These are phyloP conservation scores for Coemansia sp. DNA, from an alignment of 192 early-diverging fungal genomes.

Conservation along the genomic window DNA sequence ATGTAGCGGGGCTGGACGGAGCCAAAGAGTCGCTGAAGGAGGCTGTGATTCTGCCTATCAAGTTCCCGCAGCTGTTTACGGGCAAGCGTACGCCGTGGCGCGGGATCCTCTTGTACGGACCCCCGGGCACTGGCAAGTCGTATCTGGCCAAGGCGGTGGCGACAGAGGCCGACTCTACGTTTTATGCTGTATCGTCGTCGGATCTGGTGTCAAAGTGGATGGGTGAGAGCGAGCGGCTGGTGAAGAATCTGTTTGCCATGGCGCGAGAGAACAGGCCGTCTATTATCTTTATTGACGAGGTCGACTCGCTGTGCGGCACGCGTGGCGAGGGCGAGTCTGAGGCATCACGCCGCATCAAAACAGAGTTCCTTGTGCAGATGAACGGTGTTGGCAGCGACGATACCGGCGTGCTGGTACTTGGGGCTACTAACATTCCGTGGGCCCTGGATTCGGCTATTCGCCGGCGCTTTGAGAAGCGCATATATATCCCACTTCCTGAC, in stretches of 20 bases:
- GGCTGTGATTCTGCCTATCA: constrained; percentile 97
- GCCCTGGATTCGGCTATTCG: constrained; percentile 91
- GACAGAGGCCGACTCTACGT: constrained; percentile 94
- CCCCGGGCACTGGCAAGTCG: constrained; percentile 97
- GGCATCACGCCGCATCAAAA: constrained; percentile 93
- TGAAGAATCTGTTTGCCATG: constrained; percentile 93
- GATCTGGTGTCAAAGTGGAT: constrained; percentile 99
- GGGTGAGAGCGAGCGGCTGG: constrained; percentile 94
- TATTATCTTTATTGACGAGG: constrained; percentile 99
- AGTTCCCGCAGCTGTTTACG: constrained; percentile 95
- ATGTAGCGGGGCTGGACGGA: constrained; percentile 93
- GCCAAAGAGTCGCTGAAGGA: constrained; percentile 98
- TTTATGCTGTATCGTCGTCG: constrained; percentile 95
- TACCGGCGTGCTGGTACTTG: constrained; percentile 92
- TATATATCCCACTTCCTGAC: constrained; percentile 97
- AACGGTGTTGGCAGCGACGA: constrained; percentile 97
- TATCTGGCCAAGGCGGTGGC: constrained; percentile 97
- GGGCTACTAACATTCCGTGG: constrained; percentile 98
- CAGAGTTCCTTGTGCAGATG: constrained; percentile 99
- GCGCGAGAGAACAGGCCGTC: constrained; percentile 91
- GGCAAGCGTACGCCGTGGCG: constrained; percentile 95
- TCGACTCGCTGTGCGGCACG: constrained; percentile 93
- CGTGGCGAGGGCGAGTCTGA: constrained; percentile 98
- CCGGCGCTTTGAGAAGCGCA: constrained; percentile 95
- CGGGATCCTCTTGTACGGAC: constrained; percentile 95